These are phyloP conservation scores for Scheffersomyces lignosus DNA, from an alignment of 805 yeast species.

Conservation along the genomic window DNA sequence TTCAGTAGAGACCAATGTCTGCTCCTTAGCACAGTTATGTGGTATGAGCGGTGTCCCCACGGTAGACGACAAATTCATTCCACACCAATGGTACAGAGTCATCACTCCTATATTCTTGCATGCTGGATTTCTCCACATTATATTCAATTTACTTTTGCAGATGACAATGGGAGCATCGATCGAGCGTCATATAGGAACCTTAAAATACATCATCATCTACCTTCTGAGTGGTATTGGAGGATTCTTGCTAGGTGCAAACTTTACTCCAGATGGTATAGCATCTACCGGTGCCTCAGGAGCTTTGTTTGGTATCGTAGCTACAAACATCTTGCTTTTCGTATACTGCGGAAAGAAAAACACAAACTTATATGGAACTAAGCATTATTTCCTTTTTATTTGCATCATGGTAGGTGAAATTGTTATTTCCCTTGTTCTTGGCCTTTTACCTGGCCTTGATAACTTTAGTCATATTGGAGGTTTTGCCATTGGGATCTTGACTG, in stretches of 20 bases:
- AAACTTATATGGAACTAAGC: conserved; percentile 44
- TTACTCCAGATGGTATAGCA: conserved; percentile 64
- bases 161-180: conserved; percentile 58
- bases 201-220: conserved; percentile 56
- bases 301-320: conserved; percentile 65
- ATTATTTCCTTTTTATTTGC: conserved; percentile 46
- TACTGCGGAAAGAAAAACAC: conserved; percentile 51
- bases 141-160: conserved; percentile 63
- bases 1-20: conserved; percentile 50
- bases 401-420: conserved; percentile 57
- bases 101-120: conserved; percentile 71
- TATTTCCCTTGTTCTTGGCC: conserved; percentile 60
- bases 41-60: conserved; percentile 52
- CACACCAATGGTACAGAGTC: conserved; percentile 69
- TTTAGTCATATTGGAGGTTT: conserved; percentile 78
- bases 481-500: conserved; percentile 55
- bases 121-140: conserved; percentile 70
- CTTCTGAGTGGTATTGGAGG: conserved; percentile 65
- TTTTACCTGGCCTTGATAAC: conserved; percentile 73
- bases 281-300: conserved; percentile 74
- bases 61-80: conserved; percentile 35
- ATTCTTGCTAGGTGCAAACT: conserved; percentile 66
- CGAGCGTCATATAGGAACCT: conserved; percentile 56
- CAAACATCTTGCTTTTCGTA: conserved; percentile 56
- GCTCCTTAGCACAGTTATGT: conserved; percentile 58